Conservation (phyloP, 2,329 filamentous ascomycete species). For the Torrubiellomyces zombiae region DNA sequence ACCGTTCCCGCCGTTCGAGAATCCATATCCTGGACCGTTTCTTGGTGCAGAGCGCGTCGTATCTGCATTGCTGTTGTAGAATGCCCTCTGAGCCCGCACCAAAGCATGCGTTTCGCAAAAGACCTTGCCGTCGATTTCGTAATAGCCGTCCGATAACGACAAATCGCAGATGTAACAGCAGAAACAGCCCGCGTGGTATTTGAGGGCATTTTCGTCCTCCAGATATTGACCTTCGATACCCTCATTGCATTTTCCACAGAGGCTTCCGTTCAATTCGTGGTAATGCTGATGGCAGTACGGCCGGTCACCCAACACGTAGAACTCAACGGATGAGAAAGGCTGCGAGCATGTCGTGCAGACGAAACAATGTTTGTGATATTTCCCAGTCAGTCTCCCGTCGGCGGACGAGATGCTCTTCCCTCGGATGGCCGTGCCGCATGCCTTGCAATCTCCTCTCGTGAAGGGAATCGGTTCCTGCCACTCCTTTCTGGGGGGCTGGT, state of each 20-base stretch:
- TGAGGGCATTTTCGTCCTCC: conserved; percentile 60
- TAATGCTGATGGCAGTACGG: conserved; percentile 91
- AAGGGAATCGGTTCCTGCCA: conserved; percentile 25
- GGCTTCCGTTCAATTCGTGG: conserved; percentile 73
- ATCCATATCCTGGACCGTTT: conserved; percentile 4
- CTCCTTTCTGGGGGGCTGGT: no score
- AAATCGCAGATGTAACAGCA: conserved; percentile 63
- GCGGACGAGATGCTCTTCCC: conserved; percentile 91
- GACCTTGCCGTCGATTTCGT: conserved; percentile 63
- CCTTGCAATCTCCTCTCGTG: conserved; percentile 68
- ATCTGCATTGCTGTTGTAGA: conserved; percentile 6
- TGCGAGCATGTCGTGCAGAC: conserved; percentile 70
- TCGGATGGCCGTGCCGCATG: conserved; percentile 60
- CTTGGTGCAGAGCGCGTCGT: conserved; percentile 4
- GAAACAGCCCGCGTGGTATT: conserved; percentile 81
- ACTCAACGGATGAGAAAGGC: conserved; percentile 74
- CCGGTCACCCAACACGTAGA: conserved; percentile 76
- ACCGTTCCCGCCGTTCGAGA: conserved; percentile 10
- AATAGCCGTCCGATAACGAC: conserved; percentile 71
- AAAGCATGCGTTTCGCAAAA: conserved; percentile 83
- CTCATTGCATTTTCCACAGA: conserved; percentile 62
- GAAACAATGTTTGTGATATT: conserved; percentile 92
- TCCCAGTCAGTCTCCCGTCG: conserved; percentile 77
- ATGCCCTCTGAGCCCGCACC: conserved; percentile 29
- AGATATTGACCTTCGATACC: conserved; percentile 93